phyloP scores from a whole-genome alignment of 441 rosid genomes.

The Omphalea diandra region DNA sequence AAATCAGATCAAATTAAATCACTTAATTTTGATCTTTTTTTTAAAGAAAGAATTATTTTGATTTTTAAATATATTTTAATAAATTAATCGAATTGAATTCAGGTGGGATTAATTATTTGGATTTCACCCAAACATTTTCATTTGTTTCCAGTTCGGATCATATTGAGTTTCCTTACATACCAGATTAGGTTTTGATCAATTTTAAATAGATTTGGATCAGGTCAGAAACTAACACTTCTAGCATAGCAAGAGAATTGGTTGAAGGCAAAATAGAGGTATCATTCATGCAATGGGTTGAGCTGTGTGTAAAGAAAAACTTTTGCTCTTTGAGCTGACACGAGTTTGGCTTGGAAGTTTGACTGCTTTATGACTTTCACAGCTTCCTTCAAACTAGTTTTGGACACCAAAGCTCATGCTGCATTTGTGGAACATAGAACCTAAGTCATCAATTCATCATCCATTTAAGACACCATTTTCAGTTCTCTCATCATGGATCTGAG shows the following conservation, averaged over 20 bases:
- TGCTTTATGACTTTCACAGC: not conserved
- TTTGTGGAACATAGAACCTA: not conserved
- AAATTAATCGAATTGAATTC: too few species aligned
- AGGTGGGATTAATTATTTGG: too few species aligned
- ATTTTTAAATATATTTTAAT: too few species aligned
- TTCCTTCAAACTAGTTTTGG: not conserved
- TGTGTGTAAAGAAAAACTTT: not conserved
- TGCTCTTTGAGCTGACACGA: constrained; percentile 6
- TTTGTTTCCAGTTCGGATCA: too few species aligned
- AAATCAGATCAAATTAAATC: too few species aligned
- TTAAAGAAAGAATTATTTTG: too few species aligned
- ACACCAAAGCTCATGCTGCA: not conserved
- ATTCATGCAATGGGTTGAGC: not conserved
- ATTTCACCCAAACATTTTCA: too few species aligned
- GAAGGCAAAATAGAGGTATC: not conserved
- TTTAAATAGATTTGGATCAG: too few species aligned
- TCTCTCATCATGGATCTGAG: not conserved
- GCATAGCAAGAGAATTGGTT: not conserved
- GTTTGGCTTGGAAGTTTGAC: not conserved
- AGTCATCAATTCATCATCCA: not conserved
- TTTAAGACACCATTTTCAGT: not conserved
- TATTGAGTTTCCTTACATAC: too few species aligned
- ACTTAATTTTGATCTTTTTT: too few species aligned
- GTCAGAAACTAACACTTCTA: too few species aligned
- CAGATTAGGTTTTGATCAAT: too few species aligned